Evolutionary conservation across 129 eudicot genomes (phyloP).

Genomic region (Ambrosia trifida): DNA sequence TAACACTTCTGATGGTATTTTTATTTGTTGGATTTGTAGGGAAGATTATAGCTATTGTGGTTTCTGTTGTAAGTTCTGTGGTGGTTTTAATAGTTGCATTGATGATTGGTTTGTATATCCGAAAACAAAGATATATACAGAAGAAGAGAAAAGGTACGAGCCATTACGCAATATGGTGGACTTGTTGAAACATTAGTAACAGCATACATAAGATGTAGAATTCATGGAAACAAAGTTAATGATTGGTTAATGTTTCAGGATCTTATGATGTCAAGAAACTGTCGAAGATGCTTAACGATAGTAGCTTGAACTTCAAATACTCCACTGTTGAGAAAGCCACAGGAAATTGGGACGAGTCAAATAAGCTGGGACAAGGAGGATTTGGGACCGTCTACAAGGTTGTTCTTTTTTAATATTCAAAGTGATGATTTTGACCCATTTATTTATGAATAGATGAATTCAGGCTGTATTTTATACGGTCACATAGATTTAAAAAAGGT

Average conservation of each 20-base stretch:
- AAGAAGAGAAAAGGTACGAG: constrained; percentile 74
- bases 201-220: constrained; percentile 1
- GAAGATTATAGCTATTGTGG: constrained; percentile 44
- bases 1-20: neutral
- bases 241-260: constrained; percentile 29
- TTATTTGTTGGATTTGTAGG: constrained; percentile 45
- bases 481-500: too few relatives aligned
- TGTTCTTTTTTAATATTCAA: neutral
- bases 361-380: constrained; percentile 91
- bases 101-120: constrained; percentile 43
- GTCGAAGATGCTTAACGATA: constrained; percentile 61
- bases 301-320: constrained; percentile 78
- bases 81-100: constrained; percentile 47
- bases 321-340: constrained; percentile 75
- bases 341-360: constrained; percentile 58
- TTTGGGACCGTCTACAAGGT: constrained; percentile 91
- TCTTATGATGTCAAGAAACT: constrained; percentile 50
- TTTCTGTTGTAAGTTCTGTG: constrained; percentile 54
- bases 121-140: constrained; percentile 53
- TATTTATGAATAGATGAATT: neutral
- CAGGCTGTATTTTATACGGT: too few relatives aligned
- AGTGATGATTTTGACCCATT: neutral
- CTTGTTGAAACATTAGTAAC: neutral
- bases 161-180: neutral
- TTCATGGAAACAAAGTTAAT: neutral